Conservation (phyloP, 805 yeast genomes). For the Myxozyma kluyveri region DNA sequence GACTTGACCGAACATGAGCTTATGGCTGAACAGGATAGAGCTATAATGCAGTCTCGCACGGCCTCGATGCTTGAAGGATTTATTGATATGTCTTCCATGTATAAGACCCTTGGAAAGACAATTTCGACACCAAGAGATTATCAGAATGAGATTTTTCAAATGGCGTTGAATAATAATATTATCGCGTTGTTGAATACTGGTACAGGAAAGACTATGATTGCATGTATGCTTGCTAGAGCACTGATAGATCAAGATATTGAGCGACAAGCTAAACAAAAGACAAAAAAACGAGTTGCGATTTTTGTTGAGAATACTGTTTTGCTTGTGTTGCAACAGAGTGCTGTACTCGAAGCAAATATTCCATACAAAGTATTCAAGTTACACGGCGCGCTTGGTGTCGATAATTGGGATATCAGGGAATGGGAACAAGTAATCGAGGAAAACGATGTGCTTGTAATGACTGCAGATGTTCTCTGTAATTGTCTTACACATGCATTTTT, state of each 20-base stretch:
- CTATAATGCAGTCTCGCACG: too few species aligned
- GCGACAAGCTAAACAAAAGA: not conserved
- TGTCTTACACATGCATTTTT: constrained; percentile 1
- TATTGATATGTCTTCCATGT: too few species aligned
- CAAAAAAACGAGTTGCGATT: not conserved
- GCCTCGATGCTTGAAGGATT: too few species aligned
- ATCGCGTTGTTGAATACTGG: constrained; percentile 19
- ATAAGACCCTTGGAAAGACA: not conserved
- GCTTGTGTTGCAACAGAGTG: constrained; percentile 1
- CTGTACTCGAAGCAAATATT: not conserved
- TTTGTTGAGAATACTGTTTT: not conserved
- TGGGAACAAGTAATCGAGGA: not conserved
- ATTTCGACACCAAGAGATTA: constrained; percentile 3
- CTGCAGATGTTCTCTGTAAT: constrained; percentile 5
- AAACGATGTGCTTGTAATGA: constrained; percentile 1
- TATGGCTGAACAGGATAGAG: too few species aligned
- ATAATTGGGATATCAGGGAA: not conserved
- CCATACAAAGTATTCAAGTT: not conserved
- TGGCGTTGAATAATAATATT: constrained; percentile 2
- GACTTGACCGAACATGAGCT: too few species aligned
- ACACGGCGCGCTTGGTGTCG: not conserved
- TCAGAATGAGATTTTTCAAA: constrained; percentile 16
- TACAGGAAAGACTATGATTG: constrained; percentile 15
- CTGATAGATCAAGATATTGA: constrained; percentile 2
- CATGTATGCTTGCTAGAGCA: constrained; percentile 5